Base-by-base conservation (phyloP, 2,329 filamentous ascomycete genomes). In the Alternaria gaisen region DNA sequence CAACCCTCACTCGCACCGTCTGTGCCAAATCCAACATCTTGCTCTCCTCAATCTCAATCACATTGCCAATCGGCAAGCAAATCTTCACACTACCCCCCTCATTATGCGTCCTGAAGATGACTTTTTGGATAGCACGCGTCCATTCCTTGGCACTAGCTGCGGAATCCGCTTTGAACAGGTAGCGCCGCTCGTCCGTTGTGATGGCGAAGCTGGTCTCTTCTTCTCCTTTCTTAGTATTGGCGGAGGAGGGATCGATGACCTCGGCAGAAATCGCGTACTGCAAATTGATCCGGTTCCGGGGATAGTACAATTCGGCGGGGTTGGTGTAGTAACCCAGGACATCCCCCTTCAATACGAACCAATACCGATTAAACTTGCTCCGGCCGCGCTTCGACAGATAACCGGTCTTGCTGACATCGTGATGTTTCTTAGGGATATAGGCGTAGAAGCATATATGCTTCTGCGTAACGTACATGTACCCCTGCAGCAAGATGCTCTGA, bases 41-140 rank as follows among this genome's bases (percentile, higher is more conserved):
- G 48, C 90, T 95, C 66, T 97, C 92, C 77, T 98, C 95, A 46
- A 98, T 89, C 69, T 98, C 94, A 59, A 98, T 89, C 20, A 98
- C 86, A 67, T 97, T 97, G 60, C 90, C 86, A 53, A 97, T 91
- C 0, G 94, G 94, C 28, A 98, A 81, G 1, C 92, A 95, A 56
- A 98, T 96, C 82, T 98, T 98, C 77, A 99, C 92, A 74, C 94
- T 97, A 75, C 97, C 94, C 10, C 95, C 94, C 65, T 97, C 94
- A 73, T 98, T 98, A 80, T 96, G 94, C 11, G 93, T 94, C 52
- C 94, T 87, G 75, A 98, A 98, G 58, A 98, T 97, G 69, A 97
- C 94, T 61, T 95, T 91, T 74, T 97, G 94, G 26, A 99, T 83
- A 54, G 91, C 89, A 79, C 95, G 95, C 46, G 97, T 94, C 95